Base-by-base conservation (phyloP, 208 protist genomes). In the Herpetomonas samuelpessoai region DNA sequence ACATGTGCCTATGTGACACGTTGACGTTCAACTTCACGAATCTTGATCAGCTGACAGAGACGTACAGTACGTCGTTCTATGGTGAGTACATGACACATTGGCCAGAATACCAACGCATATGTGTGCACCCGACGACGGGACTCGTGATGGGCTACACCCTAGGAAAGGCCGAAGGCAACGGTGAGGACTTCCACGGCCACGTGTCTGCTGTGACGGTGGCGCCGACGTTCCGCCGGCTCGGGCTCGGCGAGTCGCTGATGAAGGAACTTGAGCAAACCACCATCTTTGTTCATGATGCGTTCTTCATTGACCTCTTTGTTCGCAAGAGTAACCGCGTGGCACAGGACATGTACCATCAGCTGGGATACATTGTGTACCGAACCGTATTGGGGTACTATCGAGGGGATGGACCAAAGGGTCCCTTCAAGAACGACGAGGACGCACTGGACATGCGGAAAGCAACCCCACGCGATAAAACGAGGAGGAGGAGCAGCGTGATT, bases 301-400 rank as follows among this genome's bases (percentile, higher is more conserved):
- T 99, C 71, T 99, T 99, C 91, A 98, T 99, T 0, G 98, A 99
- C 72, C 83, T 99, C 0, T 99, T 99, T 72, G 98, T 99, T 12
- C 92, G 98, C 27, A 82, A 89, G 58, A 98, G 96, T 48, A 99
- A 99, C 73, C 76, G 75, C 26, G 87, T 99, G 2, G 98, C 98
- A 0, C 95, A 99, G 57, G 81, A 86, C 48, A 99, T 99, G 98
- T 99, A 99, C 73, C 71, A 92, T 25, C 91, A 95, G 48, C 74
- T 99, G 26, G 98, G 98, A 4, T 99, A 99, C 79, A 84, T 92
- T 58, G 77, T 99, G 0, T 99, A 99, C 71, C 83, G 98, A 3
- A 86, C 83, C 0, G 97, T 97, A 16, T 69, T 94, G 6, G 45
- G 60, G 18, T 98, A 97, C 63, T 97, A 97, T 53, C 61, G 47